Percentiles rank a stretch among this genome's conserved stretches.
Conservation (phyloP, 2,329 filamentous ascomycete species). For the Sporothrix pseudoabietina region DNA sequence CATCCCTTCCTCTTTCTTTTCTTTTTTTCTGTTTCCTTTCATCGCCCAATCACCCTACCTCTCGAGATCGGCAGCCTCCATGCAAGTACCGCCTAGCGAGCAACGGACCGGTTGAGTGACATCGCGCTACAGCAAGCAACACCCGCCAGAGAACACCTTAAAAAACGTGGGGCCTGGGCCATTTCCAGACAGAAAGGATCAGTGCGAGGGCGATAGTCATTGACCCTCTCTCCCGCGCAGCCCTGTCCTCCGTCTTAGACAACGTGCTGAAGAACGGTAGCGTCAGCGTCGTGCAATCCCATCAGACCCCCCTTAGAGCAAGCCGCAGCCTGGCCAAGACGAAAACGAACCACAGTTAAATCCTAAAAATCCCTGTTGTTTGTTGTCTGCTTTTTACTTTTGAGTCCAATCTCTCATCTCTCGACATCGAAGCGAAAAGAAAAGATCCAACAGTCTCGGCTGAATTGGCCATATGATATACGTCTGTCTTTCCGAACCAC, state of each 20-base stretch:
- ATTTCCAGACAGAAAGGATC: not conserved
- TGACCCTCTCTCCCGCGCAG: not conserved
- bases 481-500: not conserved
- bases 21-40: not conserved
- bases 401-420: not conserved
- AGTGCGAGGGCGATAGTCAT: conserved; percentile 1
- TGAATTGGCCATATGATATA: not conserved
- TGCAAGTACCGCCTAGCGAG: conserved; percentile 14
- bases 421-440: not conserved
- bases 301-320: not conserved
- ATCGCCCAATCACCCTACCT: not conserved
- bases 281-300: not conserved
- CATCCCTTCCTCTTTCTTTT: not conserved
- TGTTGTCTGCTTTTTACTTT: not conserved
- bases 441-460: not conserved
- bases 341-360: not conserved
- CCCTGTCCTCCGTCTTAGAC: conserved; percentile 7
- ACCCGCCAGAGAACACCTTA: conserved; percentile 14
- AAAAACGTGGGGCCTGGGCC: conserved; percentile 20
- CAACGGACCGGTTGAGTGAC: conserved; percentile 22
- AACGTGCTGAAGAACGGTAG: not conserved
- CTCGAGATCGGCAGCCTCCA: conserved; percentile 15
- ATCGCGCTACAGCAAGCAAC: conserved; percentile 22
- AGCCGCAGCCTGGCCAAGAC: not conserved
- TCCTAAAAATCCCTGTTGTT: not conserved